Evolutionary conservation across 495 filamentous ascomycete species (phyloP), one percentile per base, ranked within the genome.

Genomic region (Pyrenula massariospora): DNA sequence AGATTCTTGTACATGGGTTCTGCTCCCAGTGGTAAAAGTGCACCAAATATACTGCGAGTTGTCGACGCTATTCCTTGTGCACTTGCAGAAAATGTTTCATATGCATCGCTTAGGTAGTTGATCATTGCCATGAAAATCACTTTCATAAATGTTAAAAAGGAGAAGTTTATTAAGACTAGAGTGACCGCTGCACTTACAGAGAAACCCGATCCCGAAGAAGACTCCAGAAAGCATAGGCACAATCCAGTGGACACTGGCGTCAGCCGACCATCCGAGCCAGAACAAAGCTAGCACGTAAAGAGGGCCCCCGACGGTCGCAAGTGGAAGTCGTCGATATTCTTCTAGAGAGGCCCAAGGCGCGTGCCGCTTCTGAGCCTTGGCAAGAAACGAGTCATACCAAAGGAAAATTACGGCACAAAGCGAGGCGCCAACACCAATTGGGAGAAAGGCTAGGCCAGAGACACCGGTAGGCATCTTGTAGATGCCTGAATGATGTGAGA

Each of bases 21-120:
- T 1, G 70, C 71, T 0, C 71, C 74, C 20, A 78, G 60, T 3
- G 76, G 75, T 0, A 78, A 60, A 5, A 77, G 64, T 0, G 85
- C 85, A 1, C 85, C 87, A 47, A 84, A 74, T 2, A 87, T 64
- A 5, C 73, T 79, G 1, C 88, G 75, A 23, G 76, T 70, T 36
- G 75, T 78, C 12, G 76, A 81, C 12, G 80, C 77, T 0, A 56
- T 56, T 0, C 86, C 87, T 62, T 84, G 80, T 1, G 83, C 87
- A 10, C 73, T 80, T 1, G 88, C 88, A 0, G 88, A 84, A 64
- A 83, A 86, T 42, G 15, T 15, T 15, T 42, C 31, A 65, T 89
- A 89, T 0, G 84, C 84, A 61, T 91, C 87, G 10, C 84, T 82
- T 15, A 91, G 68, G 60, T 91, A 91, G 60, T 90, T 84, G 54